Conservation (phyloP, 2,329 filamentous ascomycete species). For the Fusarium coffeatum region DNA sequence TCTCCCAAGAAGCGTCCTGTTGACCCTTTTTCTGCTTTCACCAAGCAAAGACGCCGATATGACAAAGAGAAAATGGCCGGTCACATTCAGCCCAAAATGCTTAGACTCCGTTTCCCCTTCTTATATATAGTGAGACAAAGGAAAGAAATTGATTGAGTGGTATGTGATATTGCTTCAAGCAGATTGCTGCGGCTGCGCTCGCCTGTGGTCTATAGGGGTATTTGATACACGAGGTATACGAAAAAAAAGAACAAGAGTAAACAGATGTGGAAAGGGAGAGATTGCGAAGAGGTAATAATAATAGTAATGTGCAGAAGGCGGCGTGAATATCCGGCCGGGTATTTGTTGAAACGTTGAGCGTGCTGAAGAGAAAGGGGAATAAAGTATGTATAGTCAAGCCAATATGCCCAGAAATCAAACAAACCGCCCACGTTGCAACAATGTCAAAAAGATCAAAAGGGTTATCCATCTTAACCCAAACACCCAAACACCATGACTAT, state of each 20-base stretch:
- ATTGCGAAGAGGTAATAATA: conserved; percentile 38
- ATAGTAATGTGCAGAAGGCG: conserved; percentile 39
- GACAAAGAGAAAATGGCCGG: conserved; percentile 36
- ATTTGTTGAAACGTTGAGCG: conserved; percentile 42
- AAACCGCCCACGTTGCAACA: conserved; percentile 38
- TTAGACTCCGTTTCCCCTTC: conserved; percentile 43
- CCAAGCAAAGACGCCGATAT: conserved; percentile 32
- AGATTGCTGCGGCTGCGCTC: conserved; percentile 45
- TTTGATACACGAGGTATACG: conserved; percentile 50
- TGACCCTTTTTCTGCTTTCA: conserved; percentile 36
- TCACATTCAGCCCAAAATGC: conserved; percentile 44
- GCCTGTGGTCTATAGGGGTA: conserved; percentile 55
- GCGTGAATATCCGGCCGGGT: conserved; percentile 44
- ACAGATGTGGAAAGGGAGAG: conserved; percentile 33
- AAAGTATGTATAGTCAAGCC: conserved; percentile 46
- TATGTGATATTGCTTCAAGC: conserved; percentile 48
- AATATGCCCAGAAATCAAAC: conserved; percentile 43
- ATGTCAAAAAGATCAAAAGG: conserved; percentile 32
- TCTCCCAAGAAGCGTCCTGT: conserved; percentile 31
- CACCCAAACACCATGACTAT: conserved; percentile 48
- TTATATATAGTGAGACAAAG: conserved; percentile 49
- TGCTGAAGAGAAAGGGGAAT: conserved; percentile 47
- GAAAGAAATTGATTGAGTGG: conserved; percentile 48
- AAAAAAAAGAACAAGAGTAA: conserved; percentile 44
- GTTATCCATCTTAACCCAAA: conserved; percentile 43